phyloP scores from a whole-genome alignment of 2,329 filamentous ascomycete genomes.

The Cytospora leucostoma region DNA sequence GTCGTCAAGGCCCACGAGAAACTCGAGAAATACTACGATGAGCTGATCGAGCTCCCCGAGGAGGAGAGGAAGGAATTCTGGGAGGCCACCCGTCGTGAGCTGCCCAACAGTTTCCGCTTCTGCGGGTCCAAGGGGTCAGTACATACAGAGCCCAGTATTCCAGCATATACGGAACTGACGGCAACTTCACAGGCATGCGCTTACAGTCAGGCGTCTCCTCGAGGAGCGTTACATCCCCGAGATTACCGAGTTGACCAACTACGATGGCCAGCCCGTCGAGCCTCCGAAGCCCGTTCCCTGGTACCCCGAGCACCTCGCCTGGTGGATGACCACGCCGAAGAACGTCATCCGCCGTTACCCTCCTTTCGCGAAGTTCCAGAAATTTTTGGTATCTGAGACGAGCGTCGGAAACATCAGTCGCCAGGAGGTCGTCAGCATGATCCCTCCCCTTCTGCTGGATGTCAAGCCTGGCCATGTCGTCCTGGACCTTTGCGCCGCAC shows the following conservation, averaged over 20 bases:
- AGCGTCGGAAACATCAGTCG: conserved; percentile 96
- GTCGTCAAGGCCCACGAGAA: conserved; percentile 79
- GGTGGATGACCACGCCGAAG: conserved; percentile 98
- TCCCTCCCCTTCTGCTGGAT: conserved; percentile 91
- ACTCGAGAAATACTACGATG: conserved; percentile 85
- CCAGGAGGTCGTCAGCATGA: conserved; percentile 99
- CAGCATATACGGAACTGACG: conserved; percentile 10
- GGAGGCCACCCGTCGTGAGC: conserved; percentile 76
- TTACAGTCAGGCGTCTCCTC: conserved; percentile 85
- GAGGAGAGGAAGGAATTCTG: conserved; percentile 82
- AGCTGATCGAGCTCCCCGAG: conserved; percentile 72
- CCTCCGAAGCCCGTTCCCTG: conserved; percentile 81
- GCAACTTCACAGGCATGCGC: conserved; percentile 67
- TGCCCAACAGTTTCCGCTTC: conserved; percentile 97
- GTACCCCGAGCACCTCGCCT: conserved; percentile 94
- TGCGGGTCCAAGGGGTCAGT: conserved; percentile 85
- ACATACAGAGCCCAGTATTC: not conserved
- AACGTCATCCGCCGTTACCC: conserved; percentile 91
- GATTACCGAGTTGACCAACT: conserved; percentile 79
- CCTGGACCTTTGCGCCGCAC: conserved; percentile 93
- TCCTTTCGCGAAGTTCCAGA: conserved; percentile 94
- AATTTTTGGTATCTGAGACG: conserved; percentile 96
- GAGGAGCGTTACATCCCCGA: conserved; percentile 88
- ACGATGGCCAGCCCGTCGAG: conserved; percentile 79
- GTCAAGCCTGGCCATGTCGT: conserved; percentile 89